phyloP scores from a whole-genome alignment of 129 eudicot genomes.

The Pittosporum tobira region DNA sequence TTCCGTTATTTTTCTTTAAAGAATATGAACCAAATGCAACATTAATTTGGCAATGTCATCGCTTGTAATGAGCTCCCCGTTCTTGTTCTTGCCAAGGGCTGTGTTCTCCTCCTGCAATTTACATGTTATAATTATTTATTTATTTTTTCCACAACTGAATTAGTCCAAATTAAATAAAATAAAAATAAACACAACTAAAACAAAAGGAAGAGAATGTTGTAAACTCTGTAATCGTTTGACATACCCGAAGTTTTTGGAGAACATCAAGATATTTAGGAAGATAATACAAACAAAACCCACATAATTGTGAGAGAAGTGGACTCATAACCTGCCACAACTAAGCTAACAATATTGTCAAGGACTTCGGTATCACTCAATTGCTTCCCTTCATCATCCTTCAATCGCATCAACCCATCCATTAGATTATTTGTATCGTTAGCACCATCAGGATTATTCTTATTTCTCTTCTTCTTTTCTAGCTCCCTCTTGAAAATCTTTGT shows the following conservation, averaged over 20 bases:
- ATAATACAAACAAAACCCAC: conserved; percentile 39
- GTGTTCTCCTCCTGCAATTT: conserved; percentile 34
- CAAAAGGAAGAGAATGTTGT: background rate
- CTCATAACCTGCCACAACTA: conserved; percentile 24
- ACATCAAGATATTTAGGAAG: conserved; percentile 40
- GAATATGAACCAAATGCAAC: too few species aligned
- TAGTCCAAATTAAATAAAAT: too few species aligned
- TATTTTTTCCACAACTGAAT: too few species aligned
- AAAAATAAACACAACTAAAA: background rate
- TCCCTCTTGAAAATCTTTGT: conserved; percentile 24
- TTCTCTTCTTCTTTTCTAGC: conserved; percentile 29
- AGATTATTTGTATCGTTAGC: conserved; percentile 15
- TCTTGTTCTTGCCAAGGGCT: conserved; percentile 11
- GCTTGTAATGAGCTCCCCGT: conserved; percentile 26
- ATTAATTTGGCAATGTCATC: conserved; percentile 25
- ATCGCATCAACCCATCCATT: conserved; percentile 32
- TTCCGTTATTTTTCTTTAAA: too few species aligned
- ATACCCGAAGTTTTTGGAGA: conserved; percentile 45
- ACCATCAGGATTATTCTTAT: background rate
- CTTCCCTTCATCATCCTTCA: conserved; percentile 37
- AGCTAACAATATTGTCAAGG: conserved; percentile 31
- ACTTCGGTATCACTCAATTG: conserved; percentile 29
- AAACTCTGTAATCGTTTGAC: background rate
- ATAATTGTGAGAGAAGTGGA: conserved; percentile 25
- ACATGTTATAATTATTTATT: too few species aligned